Evolutionary conservation across 345 rosid genomes (phyloP).

Genomic region (Durio zibethinus): DNA sequence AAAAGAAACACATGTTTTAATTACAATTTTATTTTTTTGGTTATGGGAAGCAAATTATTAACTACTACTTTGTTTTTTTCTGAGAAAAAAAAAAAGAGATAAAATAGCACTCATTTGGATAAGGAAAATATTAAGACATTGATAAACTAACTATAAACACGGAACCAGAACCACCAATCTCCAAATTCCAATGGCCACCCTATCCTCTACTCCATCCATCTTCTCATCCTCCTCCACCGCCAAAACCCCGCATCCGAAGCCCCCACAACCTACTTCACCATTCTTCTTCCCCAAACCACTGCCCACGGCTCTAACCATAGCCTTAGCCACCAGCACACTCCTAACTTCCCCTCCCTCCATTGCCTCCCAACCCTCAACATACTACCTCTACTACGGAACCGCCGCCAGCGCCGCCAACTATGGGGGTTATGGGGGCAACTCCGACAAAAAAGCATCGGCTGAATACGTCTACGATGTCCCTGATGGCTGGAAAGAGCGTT

Average conservation of each 20-base stretch:
- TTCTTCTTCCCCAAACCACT: conserved; percentile 6
- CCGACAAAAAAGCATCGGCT: conserved; percentile 82
- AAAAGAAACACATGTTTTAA: too few species aligned
- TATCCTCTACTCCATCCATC: not conserved
- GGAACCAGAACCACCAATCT: not conserved
- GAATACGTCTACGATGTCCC: conserved; percentile 92
- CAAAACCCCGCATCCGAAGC: not conserved
- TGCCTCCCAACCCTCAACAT: conserved; percentile 30
- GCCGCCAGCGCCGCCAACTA: conserved; percentile 96
- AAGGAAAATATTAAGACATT: not conserved
- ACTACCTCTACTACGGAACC: conserved; percentile 76
- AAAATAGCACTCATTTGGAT: too few species aligned
- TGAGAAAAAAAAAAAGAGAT: too few species aligned
- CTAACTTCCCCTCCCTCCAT: conserved; percentile 1
- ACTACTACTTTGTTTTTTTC: too few species aligned
- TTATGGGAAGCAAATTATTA: too few species aligned
- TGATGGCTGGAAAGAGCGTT: conserved; percentile 86
- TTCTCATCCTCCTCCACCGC: not conserved
- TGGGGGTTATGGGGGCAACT: conserved; percentile 87
- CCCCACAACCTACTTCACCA: not conserved
- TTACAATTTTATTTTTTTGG: too few species aligned
- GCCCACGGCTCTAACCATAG: not conserved
- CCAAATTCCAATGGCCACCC: conserved; percentile 5
- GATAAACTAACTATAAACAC: not conserved
- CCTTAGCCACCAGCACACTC: conserved; percentile 6